Conservation (phyloP, 305 asterid genomes). For the Fraxinus platypoda region DNA sequence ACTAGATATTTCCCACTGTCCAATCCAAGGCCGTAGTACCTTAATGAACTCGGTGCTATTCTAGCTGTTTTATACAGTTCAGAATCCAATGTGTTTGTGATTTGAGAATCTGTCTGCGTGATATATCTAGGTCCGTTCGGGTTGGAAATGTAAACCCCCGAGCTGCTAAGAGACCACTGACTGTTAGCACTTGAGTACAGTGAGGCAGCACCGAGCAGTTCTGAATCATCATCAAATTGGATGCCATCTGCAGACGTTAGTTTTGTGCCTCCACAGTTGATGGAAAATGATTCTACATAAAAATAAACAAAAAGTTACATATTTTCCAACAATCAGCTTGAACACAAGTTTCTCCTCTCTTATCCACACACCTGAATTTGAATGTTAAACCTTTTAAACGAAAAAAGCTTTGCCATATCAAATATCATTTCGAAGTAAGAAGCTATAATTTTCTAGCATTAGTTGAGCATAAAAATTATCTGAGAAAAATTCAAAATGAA, state of each 20-base stretch:
- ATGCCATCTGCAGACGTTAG: constrained; percentile 32
- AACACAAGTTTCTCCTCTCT: neutral
- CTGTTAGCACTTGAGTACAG: constrained; percentile 37
- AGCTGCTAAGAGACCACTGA: constrained; percentile 64
- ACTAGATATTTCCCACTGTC: constrained; percentile 47
- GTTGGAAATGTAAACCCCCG: constrained; percentile 53
- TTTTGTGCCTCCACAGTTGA: constrained; percentile 49
- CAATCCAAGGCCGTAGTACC: constrained; percentile 69
- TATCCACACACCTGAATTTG: neutral
- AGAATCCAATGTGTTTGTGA: constrained; percentile 50
- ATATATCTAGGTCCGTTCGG: constrained; percentile 39
- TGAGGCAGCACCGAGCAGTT: constrained; percentile 52
- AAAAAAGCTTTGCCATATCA: neutral
- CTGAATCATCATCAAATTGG: constrained; percentile 49
- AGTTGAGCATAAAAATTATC: neutral
- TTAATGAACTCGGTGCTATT: constrained; percentile 50
- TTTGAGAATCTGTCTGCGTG: constrained; percentile 46
- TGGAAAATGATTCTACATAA: constrained; percentile 47
- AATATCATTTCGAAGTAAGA: neutral
- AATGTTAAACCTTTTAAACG: neutral
- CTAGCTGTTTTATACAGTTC: constrained; percentile 64
- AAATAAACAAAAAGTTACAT: neutral
- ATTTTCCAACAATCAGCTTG: neutral
- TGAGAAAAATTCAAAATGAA: neutral
- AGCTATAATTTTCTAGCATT: neutral